Evolutionary conservation across 345 rosid species (phyloP).

Genomic region (Brassica napus): DNA sequence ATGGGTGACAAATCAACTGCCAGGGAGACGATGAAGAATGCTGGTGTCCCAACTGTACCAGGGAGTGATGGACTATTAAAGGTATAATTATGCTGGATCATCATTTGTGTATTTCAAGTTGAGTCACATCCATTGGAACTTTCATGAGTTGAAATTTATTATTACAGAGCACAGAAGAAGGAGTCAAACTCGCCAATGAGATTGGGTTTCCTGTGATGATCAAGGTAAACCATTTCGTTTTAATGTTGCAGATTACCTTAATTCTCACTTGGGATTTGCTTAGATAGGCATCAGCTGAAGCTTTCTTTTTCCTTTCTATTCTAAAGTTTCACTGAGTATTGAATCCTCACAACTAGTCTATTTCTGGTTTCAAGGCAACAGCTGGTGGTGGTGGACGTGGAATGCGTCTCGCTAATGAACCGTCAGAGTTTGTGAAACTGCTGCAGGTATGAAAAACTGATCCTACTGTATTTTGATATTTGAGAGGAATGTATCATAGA

Average conservation of each 20-base stretch:
- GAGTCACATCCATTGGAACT: not conserved
- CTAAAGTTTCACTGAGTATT: not conserved
- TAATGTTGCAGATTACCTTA: not conserved
- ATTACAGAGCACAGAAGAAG: conserved; percentile 94
- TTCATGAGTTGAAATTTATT: conserved; percentile 23
- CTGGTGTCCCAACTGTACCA: conserved; percentile 97
- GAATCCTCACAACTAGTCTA: not conserved
- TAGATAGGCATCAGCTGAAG: not conserved
- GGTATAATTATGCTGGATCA: conserved; percentile 44
- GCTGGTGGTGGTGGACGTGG: conserved; percentile 99
- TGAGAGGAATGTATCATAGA: not conserved
- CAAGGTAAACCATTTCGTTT: conserved; percentile 56
- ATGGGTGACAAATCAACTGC: conserved; percentile 99
- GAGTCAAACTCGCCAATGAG: conserved; percentile 69
- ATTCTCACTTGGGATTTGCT: not conserved
- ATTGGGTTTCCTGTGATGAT: conserved; percentile 98
- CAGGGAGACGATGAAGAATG: conserved; percentile 97
- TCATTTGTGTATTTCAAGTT: conserved; percentile 20
- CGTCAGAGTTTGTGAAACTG: conserved; percentile 91
- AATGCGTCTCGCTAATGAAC: conserved; percentile 98
- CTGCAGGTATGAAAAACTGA: conserved; percentile 67
- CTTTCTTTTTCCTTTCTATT: too few species aligned
- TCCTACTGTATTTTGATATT: not conserved
- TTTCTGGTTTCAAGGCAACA: conserved; percentile 67
- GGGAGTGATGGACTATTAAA: conserved; percentile 94